A percentile compares a stretch with the other conserved stretches of the same genome.
Evolutionary conservation across 176 grass and related monocot species (phyloP).

Genomic region (Carex scoparia): DNA sequence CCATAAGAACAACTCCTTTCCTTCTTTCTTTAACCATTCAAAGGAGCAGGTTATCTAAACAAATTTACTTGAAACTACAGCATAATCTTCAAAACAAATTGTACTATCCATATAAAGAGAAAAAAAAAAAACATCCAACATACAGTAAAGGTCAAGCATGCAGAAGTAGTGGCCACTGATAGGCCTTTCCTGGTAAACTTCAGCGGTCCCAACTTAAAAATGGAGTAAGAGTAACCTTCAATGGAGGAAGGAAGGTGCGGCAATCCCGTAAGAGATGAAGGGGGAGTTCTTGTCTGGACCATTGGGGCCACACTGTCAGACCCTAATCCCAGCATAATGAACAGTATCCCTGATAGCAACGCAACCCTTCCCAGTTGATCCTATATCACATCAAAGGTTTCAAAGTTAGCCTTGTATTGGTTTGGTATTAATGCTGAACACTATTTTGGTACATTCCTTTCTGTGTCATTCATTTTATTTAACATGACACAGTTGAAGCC

Average conservation of each 20-base stretch:
- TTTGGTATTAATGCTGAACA: background rate
- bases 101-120: background rate
- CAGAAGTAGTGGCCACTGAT: slow-evolving; percentile 84
- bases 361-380: slow-evolving; percentile 95
- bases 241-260: slow-evolving; percentile 61
- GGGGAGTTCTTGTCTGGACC: slow-evolving; percentile 83
- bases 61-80: background rate
- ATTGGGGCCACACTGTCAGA: slow-evolving; percentile 60
- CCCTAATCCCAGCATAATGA: slow-evolving; percentile 95
- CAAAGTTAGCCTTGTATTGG: background rate
- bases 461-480: background rate
- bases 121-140: slow-evolving; percentile 25
- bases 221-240: slow-evolving; percentile 74
- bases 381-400: slow-evolving; percentile 34
- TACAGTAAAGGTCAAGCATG: slow-evolving; percentile 89
- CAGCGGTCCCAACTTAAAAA: slow-evolving; percentile 84
- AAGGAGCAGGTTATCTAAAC: background rate
- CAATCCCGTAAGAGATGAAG: slow-evolving; percentile 61
- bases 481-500: background rate
- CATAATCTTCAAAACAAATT: background rate
- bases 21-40: background rate
- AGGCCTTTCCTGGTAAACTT: slow-evolving; percentile 94
- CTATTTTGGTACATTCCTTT: background rate
- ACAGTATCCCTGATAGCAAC: slow-evolving; percentile 88
- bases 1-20: background rate